Evolutionary conservation across 345 rosid species (phyloP).

Genomic region (Crucihimalaya himalaica): DNA sequence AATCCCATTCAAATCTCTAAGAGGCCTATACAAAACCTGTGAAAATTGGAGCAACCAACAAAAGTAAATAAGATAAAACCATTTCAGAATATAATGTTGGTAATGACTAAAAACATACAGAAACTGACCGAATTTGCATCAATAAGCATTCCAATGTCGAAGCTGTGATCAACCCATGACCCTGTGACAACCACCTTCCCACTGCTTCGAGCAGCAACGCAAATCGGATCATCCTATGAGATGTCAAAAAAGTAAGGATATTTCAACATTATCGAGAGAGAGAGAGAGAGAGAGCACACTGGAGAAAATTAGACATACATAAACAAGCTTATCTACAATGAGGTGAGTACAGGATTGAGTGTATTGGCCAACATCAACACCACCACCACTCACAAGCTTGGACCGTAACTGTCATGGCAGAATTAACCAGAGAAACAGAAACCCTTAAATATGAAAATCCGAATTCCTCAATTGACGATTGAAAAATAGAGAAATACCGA

Average conservation of each 20-base stretch:
- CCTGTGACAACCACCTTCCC: conserved; percentile 73
- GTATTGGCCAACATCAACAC: conserved; percentile 57
- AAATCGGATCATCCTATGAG: conserved; percentile 75
- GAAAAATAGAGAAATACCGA: conserved; percentile 36
- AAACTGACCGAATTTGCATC: conserved; percentile 72
- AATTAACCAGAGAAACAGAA: background rate
- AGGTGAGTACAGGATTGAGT: conserved; percentile 61
- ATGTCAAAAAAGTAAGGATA: background rate
- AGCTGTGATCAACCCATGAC: conserved; percentile 87
- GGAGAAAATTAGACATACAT: conserved; percentile 43
- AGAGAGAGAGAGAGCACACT: background rate
- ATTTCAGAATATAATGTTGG: background rate
- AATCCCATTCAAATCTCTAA: conserved; percentile 77
- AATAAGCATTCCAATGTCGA: conserved; percentile 63
- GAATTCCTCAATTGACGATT: background rate
- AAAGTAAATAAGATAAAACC: background rate
- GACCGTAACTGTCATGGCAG: conserved; percentile 51
- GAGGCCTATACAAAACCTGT: conserved; percentile 84
- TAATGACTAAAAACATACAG: conserved; percentile 8
- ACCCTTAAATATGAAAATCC: background rate
- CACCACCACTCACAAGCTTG: conserved; percentile 75
- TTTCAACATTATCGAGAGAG: background rate
- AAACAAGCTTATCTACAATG: conserved; percentile 66
- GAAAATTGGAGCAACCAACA: background rate
- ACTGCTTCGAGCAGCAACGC: conserved; percentile 69